These are phyloP conservation scores for Suhomyces sp. DNA, from an alignment of 805 yeast species.

Conservation along the genomic window DNA sequence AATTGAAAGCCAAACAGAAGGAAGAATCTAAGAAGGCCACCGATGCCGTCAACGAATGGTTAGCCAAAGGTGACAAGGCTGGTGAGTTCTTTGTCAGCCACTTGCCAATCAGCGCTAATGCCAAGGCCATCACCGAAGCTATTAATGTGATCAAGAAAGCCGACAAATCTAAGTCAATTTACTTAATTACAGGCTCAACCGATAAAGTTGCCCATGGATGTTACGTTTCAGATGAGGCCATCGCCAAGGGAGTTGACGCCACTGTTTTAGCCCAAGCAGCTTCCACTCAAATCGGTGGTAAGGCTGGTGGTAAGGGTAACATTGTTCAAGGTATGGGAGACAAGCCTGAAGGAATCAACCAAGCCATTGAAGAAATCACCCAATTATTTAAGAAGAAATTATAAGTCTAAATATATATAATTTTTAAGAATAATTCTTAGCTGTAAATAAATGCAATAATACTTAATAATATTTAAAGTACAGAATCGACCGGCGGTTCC, in stretches of 20 bases:
- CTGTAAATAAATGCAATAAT: not conserved
- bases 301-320: constrained; percentile 97
- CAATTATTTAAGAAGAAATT: constrained; percentile 61
- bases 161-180: constrained; percentile 70
- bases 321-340: constrained; percentile 97
- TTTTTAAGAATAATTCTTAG: not conserved
- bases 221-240: constrained; percentile 70
- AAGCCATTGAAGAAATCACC: constrained; percentile 72
- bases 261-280: constrained; percentile 72
- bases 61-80: constrained; percentile 46
- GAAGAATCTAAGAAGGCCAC: constrained; percentile 79
- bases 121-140: constrained; percentile 94
- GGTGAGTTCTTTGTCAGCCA: constrained; percentile 63
- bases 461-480: not conserved
- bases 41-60: constrained; percentile 72
- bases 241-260: constrained; percentile 69
- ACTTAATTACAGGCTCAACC: constrained; percentile 69
- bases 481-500: not conserved
- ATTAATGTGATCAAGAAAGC: constrained; percentile 77
- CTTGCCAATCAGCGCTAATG: constrained; percentile 71
- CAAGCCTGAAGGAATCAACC: constrained; percentile 62
- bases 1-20: constrained; percentile 82
- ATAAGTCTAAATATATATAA: constrained; percentile 11
- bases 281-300: constrained; percentile 81
- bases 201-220: constrained; percentile 95